Base-by-base conservation (phyloP, 1,284 basidiomycete genomes). In the Peniophora sp. region DNA sequence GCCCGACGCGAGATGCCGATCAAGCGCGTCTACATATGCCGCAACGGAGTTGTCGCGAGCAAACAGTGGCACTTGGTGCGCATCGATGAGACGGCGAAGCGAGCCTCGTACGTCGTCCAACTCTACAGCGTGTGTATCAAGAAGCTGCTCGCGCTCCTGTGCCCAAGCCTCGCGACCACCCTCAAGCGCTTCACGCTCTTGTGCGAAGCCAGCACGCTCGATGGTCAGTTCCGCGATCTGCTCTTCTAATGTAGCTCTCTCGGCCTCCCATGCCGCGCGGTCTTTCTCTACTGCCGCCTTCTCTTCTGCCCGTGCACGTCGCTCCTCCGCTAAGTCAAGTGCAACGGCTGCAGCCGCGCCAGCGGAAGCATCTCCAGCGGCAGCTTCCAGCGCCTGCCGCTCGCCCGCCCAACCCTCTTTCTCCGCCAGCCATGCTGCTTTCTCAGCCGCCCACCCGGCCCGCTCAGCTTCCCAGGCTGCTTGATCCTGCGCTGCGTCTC, bases 391-490 rank as follows among this genome's bases (percentile, higher is more conserved):
- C 47, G 22, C 34, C 47, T 50, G 48, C n/a, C 52, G 14, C 47
- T 53, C 50, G 1, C 85, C 79, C 9, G 83, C 65, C 55, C 27
- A 32, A 6, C 84, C 74, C 50, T 80, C 73, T 65, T 82, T 85
- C 62, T 89, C 87, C 48, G 81, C 60, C 52, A 69, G 70, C 41
- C 84, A 63, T 52, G 79, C 65, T 9, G 78, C 75, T 39, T 85
- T 58, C 58, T 89, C 85, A 49, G 78, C 71, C 16, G 71, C 65
- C 66, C 84, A 66, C 56, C 84, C 78, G 9, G 69, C 78, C 58
- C 80, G 82, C 54, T 78, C 79, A 62, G 74, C 73, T 55, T 78
- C 78, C 45, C 89, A 67, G 60, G 78, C 81, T 52, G 77, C 17
- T 6, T 49, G 47, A n/a, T 52, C 49, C 25, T 39, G 72, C 59